These are phyloP conservation scores for Suhomyces atakaporum DNA, from an alignment of 1,139 yeast genomes.

Conservation along the genomic window DNA sequence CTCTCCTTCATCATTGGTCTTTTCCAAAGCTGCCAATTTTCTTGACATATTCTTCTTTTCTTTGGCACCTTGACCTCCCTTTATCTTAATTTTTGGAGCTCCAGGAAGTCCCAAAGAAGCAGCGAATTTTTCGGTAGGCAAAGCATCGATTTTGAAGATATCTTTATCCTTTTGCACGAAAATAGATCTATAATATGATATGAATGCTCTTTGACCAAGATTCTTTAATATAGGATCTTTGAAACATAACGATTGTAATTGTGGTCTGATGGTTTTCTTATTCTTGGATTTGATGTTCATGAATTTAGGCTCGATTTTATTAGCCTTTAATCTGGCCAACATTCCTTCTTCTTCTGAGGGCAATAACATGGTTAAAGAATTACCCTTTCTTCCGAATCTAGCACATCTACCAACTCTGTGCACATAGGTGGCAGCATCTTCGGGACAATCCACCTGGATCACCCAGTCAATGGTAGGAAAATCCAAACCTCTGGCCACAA, in stretches of 20 bases:
- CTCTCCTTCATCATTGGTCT: slow-evolving; percentile 71
- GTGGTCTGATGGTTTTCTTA: slow-evolving; percentile 77
- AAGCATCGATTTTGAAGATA: slow-evolving; percentile 70
- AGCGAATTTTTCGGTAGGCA: slow-evolving; percentile 85
- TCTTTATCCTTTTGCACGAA: slow-evolving; percentile 86
- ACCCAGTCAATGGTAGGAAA: slow-evolving; percentile 99
- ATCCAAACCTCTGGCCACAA: slow-evolving; percentile 96
- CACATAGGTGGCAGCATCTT: slow-evolving; percentile 90
- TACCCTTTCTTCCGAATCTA: slow-evolving; percentile 87
- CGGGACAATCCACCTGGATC: slow-evolving; percentile 93
- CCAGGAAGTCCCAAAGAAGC: slow-evolving; percentile 91
- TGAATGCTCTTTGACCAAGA: slow-evolving; percentile 92
- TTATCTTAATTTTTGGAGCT: slow-evolving; percentile 86
- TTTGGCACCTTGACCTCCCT: slow-evolving; percentile 56
- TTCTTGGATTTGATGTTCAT: slow-evolving; percentile 76
- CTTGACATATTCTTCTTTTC: slow-evolving; percentile 84
- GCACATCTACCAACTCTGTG: slow-evolving; percentile 98
- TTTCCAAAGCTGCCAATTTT: slow-evolving; percentile 56
- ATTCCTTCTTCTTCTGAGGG: slow-evolving; percentile 85
- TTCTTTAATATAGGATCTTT: slow-evolving; percentile 89
- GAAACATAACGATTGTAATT: slow-evolving; percentile 87
- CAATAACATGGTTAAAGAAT: slow-evolving; percentile 77
- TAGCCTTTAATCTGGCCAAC: slow-evolving; percentile 59
- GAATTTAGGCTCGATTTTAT: slow-evolving; percentile 68
- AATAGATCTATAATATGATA: slow-evolving; percentile 83